Base-by-base conservation (phyloP, 352 stramenopile genomes). In the Phytophthora lateralis region DNA sequence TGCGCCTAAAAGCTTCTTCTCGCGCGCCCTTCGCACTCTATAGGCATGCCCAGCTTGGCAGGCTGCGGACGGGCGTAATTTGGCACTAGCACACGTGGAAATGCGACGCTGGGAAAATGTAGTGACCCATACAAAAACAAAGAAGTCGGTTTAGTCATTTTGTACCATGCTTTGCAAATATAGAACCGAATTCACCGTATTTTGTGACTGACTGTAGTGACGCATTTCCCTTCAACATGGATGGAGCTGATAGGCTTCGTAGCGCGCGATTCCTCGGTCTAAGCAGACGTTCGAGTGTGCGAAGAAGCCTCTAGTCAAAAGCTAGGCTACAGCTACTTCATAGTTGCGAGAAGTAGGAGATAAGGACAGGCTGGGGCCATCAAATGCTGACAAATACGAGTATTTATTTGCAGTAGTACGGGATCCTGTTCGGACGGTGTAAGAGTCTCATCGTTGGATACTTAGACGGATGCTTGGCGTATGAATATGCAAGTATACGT, bases 1-100 rank as follows among this genome's bases (percentile, higher is more conserved):
- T 30, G 35, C 35, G 24, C 35, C 53, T 46, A 60, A 55, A 32
- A 45, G 35, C 44, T 72, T 67, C 46, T 63, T 59, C 45, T 44
- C 27, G 26, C 41, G 1, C 38, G 58, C 45, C 27, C 51, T 68
- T 72, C 57, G 57, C 53, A 53, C 45, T 54, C 39, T 41, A 29
- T 37, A 20, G 37, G 10, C 35, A 57, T 57, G 48, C 21, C 41
- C 39, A 53, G 29, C 52, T 69, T 59, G 60, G 60, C 47, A 21
- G n/a, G 39, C 17, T 69, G 45, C 14, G 14, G 34, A 49, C n/a
- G 17, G 41, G 48, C 49, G 55, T 47, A 4, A 15, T 30, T 47
- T 48, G 42, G 58, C 34, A 61, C 54, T 61, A 60, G n/a, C 6
- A 4, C 30, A 35, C 12, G 5, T 5, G 32, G 32, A 38, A 38